A percentile compares a stretch with the other conserved stretches of the same genome.
Evolutionary conservation across 2,329 filamentous ascomycete species (phyloP).

Genomic region (Epichloe amarillans): DNA sequence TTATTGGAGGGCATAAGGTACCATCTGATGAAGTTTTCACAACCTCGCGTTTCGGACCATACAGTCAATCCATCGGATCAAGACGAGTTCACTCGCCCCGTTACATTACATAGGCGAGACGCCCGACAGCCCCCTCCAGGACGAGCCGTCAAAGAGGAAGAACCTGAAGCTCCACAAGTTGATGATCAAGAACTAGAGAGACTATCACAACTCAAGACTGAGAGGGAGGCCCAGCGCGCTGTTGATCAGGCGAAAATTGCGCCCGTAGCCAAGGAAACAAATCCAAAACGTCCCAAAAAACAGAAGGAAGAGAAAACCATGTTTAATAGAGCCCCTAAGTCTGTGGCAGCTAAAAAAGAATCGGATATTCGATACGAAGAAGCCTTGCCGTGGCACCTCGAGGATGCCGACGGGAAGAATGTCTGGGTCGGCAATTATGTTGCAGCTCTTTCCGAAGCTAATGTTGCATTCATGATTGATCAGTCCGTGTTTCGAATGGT

Average conservation of each 20-base stretch:
- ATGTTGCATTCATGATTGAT: conserved; percentile 64
- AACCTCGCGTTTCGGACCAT: conserved; percentile 43
- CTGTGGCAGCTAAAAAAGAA: conserved; percentile 64
- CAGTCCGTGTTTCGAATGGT: conserved; percentile 67
- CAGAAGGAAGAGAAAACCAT: conserved; percentile 77
- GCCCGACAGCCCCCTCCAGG: conserved; percentile 57
- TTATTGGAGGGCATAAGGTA: conserved; percentile 69
- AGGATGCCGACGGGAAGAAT: conserved; percentile 92
- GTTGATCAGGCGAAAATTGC: conserved; percentile 88
- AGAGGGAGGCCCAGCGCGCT: conserved; percentile 74
- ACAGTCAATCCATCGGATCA: conserved; percentile 56
- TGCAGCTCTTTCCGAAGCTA: conserved; percentile 72
- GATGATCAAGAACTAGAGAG: conserved; percentile 49
- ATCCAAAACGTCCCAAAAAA: conserved; percentile 40
- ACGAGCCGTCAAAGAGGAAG: conserved; percentile 48
- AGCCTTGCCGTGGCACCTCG: conserved; percentile 88
- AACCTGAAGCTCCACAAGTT: conserved; percentile 25
- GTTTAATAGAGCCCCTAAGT: conserved; percentile 66
- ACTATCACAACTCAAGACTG: conserved; percentile 57
- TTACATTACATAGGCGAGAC: conserved; percentile 80
- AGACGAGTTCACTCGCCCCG: conserved; percentile 72
- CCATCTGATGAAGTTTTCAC: conserved; percentile 71
- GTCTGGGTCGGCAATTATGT: conserved; percentile 90
- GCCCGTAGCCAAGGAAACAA: conserved; percentile 52
- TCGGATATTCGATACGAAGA: conserved; percentile 77